These are phyloP conservation scores for Daedalea quercina DNA, from an alignment of 768 basidiomycete genomes.

Conservation along the genomic window DNA sequence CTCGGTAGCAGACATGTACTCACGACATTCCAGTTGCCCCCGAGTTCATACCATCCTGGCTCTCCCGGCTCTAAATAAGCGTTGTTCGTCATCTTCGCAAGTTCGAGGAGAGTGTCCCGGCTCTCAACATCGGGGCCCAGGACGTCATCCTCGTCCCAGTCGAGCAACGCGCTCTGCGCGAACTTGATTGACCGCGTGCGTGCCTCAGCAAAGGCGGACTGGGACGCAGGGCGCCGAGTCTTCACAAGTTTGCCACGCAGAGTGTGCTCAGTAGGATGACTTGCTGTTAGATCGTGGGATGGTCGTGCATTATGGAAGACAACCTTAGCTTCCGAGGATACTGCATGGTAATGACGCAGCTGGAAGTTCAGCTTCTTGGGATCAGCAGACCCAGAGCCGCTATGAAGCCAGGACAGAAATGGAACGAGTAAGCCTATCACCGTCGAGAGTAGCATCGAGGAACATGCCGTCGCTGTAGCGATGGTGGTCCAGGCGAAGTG, in stretches of 20 bases:
- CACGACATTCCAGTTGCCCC: slow-evolving; percentile 56
- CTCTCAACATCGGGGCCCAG: slow-evolving; percentile 70
- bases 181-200: slow-evolving; percentile 24
- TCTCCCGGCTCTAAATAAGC: slow-evolving; percentile 69
- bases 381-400: not conserved
- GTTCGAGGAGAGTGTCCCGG: slow-evolving; percentile 64
- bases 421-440: slow-evolving; percentile 11
- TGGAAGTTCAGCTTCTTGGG: slow-evolving; percentile 41
- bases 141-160: slow-evolving; percentile 76
- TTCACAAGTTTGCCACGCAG: slow-evolving; percentile 33
- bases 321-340: slow-evolving; percentile 49
- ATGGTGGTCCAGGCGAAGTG: not conserved
- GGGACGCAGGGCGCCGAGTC: slow-evolving; percentile 44
- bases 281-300: slow-evolving; percentile 1
- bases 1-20: slow-evolving; percentile 10
- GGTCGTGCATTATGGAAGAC: slow-evolving; percentile 49
- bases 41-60: slow-evolving; percentile 72
- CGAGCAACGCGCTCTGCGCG: slow-evolving; percentile 33
- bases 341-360: slow-evolving; percentile 60
- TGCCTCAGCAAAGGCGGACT: slow-evolving; percentile 30
- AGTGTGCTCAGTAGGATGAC: slow-evolving; percentile 28
- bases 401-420: slow-evolving; percentile 1
- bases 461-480: not conserved
- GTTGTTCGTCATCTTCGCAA: slow-evolving; percentile 96
- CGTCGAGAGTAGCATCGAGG: slow-evolving; percentile 16